Evolutionary conservation across 371 early-diverging fungal genomes (phyloP).

Genomic region (Mortierella sp.): DNA sequence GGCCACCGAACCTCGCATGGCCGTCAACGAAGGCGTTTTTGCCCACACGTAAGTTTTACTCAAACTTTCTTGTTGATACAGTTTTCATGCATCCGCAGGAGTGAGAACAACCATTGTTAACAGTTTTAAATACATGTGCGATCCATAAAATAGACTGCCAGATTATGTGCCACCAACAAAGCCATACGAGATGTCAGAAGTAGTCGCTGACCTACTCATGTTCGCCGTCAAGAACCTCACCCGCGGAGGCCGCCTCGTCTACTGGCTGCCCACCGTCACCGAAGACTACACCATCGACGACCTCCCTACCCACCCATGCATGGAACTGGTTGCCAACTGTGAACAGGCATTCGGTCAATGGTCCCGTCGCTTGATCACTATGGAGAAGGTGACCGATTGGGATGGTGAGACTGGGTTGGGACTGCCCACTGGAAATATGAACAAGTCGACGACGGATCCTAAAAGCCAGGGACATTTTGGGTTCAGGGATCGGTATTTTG

Average conservation of each 20-base stretch:
- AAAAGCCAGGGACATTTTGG: conserved; percentile 51
- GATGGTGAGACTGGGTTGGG: conserved; percentile 39
- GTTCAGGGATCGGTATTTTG: conserved; percentile 55
- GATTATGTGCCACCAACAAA: conserved; percentile 92
- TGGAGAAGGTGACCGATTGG: conserved; percentile 84
- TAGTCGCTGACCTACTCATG: conserved; percentile 85
- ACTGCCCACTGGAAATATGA: conserved; percentile 49
- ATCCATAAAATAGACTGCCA: conserved; percentile 55
- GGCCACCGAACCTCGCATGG: conserved; percentile 63
- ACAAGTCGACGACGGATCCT: conserved; percentile 48
- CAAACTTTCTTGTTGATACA: neutral
- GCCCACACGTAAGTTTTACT: conserved; percentile 63
- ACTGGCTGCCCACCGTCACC: conserved; percentile 95
- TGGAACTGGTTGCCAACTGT: conserved; percentile 87
- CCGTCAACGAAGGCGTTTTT: conserved; percentile 72
- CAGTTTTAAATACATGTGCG: too few species aligned
- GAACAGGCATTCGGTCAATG: conserved; percentile 96
- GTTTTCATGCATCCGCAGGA: neutral
- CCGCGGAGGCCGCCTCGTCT: conserved; percentile 92
- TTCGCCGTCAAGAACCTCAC: conserved; percentile 88
- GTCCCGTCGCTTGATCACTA: conserved; percentile 94
- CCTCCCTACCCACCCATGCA: conserved; percentile 87
- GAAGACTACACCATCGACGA: conserved; percentile 87
- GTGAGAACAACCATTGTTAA: neutral
- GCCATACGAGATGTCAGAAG: conserved; percentile 95